A percentile compares a stretch with the other conserved stretches of the same genome.
Conservation (phyloP, 202 grass and related monocot genomes). For the Carex sylvatica region DNA sequence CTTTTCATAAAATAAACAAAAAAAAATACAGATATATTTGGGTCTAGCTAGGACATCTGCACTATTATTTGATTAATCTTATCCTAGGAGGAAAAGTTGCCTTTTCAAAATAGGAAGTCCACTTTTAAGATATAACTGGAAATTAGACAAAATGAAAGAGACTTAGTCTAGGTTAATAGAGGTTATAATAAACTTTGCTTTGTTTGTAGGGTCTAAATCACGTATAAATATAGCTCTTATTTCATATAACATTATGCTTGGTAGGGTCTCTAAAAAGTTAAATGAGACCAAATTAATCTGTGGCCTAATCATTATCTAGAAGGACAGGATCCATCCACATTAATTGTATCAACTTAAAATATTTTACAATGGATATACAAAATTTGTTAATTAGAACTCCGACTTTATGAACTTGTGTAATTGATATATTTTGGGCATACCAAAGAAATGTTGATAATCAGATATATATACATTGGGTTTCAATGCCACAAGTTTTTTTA, state of each 20-base stretch:
- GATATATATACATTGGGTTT: neutral
- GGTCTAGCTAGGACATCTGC: slow-evolving; percentile 7
- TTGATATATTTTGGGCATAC: neutral
- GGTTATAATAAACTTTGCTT: neutral
- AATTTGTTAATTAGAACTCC: neutral
- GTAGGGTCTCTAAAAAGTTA: slow-evolving; percentile 9
- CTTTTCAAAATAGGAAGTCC: neutral
- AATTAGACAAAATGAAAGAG: slow-evolving; percentile 16
- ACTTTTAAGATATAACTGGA: neutral
- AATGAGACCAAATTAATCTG: neutral
- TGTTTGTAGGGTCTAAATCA: slow-evolving; percentile 1
- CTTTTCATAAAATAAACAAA: neutral
- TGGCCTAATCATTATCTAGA: neutral
- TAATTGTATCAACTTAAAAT: neutral
- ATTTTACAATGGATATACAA: neutral
- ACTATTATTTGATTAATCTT: slow-evolving; percentile 1
- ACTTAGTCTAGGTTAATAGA: neutral
- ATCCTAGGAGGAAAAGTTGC: neutral
- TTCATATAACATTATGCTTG: neutral
- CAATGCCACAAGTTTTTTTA: too few relatives aligned
- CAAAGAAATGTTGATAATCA: neutral
- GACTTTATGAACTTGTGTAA: neutral
- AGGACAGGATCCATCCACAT: neutral
- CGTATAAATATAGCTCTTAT: neutral
- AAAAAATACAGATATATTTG: neutral